Conservation (phyloP, 148 eudicot genomes). For the Cornus controversa region DNA sequence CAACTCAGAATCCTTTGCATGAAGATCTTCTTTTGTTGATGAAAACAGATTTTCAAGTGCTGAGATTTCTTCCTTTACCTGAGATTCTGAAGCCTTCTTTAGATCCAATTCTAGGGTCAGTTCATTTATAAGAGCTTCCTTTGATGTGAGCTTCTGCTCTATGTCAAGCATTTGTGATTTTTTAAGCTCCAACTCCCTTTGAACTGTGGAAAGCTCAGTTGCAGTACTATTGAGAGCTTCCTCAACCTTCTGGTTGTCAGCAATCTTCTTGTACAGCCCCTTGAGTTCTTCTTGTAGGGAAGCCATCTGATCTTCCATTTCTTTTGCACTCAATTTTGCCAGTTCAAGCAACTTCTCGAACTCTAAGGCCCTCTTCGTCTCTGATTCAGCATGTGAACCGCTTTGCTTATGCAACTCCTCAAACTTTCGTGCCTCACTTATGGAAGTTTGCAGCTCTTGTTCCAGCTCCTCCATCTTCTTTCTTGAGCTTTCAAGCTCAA, state of each 20-base stretch:
- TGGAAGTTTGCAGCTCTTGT: constrained; percentile 48
- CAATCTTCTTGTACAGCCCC: constrained; percentile 48
- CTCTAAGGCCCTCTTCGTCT: constrained; percentile 50
- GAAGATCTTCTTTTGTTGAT: constrained; percentile 45
- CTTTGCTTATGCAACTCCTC: constrained; percentile 64
- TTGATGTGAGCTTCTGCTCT: constrained; percentile 38
- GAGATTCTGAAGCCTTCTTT: constrained; percentile 46
- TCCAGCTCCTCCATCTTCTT: constrained; percentile 71
- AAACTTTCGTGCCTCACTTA: constrained; percentile 47
- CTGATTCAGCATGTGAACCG: constrained; percentile 55
- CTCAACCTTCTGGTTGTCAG: constrained; percentile 58
- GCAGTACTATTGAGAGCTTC: constrained; percentile 43
- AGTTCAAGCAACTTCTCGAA: constrained; percentile 50
- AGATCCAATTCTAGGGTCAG: constrained; percentile 51
- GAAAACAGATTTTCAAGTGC: constrained; percentile 38
- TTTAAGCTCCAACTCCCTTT: constrained; percentile 37
- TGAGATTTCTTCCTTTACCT: constrained; percentile 41
- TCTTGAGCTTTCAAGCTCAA: constrained; percentile 74
- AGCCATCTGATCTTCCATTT: constrained; percentile 54
- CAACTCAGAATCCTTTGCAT: constrained; percentile 39
- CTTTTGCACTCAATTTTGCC: constrained; percentile 49
- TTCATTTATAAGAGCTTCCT: constrained; percentile 35
- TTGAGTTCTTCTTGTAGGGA: constrained; percentile 48
- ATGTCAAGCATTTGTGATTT: constrained; percentile 36
- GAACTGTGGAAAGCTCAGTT: constrained; percentile 42